These are phyloP conservation scores for Trichoderma koningiopsis DNA, from an alignment of 2,329 filamentous ascomycete genomes.

Conservation along the genomic window DNA sequence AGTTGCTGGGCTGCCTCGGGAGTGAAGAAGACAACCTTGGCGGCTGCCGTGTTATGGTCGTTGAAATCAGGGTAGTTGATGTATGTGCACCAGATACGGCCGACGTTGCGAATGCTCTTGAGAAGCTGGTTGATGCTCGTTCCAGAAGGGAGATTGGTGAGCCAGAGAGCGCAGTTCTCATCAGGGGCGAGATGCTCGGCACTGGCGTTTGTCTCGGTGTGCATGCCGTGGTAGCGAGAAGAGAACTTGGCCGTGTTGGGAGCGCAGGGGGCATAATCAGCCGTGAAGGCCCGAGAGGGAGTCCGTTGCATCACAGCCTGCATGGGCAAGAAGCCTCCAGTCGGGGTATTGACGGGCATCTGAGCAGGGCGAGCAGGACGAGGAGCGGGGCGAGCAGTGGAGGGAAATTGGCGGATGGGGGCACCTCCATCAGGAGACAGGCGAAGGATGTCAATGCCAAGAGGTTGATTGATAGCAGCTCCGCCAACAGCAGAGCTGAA, in stretches of 20 bases:
- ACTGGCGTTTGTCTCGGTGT: conserved; percentile 42
- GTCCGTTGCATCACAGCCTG: conserved; percentile 29
- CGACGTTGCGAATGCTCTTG: conserved; percentile 45
- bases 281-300: conserved; percentile 11
- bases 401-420: conserved; percentile 3
- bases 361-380: not conserved
- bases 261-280: not conserved
- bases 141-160: conserved; percentile 52
- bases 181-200: conserved; percentile 35
- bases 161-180: conserved; percentile 55
- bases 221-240: conserved; percentile 42
- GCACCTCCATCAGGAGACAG: not conserved
- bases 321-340: conserved; percentile 31
- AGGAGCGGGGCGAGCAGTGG: not conserved
- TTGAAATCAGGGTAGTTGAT: conserved; percentile 52
- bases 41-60: conserved; percentile 44
- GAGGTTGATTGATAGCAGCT: not conserved
- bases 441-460: conserved; percentile 18
- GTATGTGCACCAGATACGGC: conserved; percentile 54
- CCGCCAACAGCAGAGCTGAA: not conserved
- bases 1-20: conserved; percentile 42
- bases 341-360: not conserved
- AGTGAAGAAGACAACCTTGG: conserved; percentile 54
- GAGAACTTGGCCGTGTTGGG: conserved; percentile 35
- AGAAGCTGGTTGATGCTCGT: conserved; percentile 50